Evolutionary conservation across 2,329 filamentous ascomycete genomes (phyloP).

Genomic region (Paecilomyces sp.): DNA sequence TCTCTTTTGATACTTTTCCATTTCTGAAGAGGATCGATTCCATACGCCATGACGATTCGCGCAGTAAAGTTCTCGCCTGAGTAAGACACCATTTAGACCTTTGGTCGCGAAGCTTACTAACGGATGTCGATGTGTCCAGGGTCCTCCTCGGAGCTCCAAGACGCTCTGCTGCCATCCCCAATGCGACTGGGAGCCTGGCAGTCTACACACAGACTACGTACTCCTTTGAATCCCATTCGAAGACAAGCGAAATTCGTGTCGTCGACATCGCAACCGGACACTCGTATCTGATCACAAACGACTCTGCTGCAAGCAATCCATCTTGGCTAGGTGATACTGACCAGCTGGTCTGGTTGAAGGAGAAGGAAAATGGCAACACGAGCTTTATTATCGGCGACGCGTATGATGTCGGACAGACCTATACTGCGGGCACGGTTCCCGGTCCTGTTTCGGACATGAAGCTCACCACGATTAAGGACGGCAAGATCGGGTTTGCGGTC

Average conservation of each 20-base stretch:
- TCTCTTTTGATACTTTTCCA: not conserved
- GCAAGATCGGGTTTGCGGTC: constrained; percentile 39
- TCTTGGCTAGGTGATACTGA: constrained; percentile 39
- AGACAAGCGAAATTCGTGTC: constrained; percentile 40
- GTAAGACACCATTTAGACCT: constrained; percentile 16
- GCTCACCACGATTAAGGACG: constrained; percentile 32
- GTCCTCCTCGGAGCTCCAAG: constrained; percentile 41
- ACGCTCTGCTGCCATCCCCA: constrained; percentile 38
- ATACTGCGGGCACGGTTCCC: constrained; percentile 39
- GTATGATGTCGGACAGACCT: constrained; percentile 31
- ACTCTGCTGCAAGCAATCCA: constrained; percentile 37
- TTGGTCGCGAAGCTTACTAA: not conserved
- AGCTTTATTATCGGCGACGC: constrained; percentile 38
- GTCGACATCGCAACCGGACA: constrained; percentile 36
- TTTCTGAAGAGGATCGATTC: not conserved
- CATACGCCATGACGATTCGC: constrained; percentile 29
- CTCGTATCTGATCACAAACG: constrained; percentile 36
- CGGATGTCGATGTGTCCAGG: constrained; percentile 15
- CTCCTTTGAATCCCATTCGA: constrained; percentile 42
- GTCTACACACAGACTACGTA: constrained; percentile 44
- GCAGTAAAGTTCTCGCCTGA: constrained; percentile 36
- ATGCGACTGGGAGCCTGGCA: constrained; percentile 38
- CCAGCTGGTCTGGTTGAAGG: constrained; percentile 41
- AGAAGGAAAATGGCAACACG: constrained; percentile 39
- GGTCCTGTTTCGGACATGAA: constrained; percentile 42